Evolutionary conservation across 1,139 yeast genomes (phyloP), one percentile per base, ranked within the genome.

Genomic region (Geotrichum restrictum): DNA sequence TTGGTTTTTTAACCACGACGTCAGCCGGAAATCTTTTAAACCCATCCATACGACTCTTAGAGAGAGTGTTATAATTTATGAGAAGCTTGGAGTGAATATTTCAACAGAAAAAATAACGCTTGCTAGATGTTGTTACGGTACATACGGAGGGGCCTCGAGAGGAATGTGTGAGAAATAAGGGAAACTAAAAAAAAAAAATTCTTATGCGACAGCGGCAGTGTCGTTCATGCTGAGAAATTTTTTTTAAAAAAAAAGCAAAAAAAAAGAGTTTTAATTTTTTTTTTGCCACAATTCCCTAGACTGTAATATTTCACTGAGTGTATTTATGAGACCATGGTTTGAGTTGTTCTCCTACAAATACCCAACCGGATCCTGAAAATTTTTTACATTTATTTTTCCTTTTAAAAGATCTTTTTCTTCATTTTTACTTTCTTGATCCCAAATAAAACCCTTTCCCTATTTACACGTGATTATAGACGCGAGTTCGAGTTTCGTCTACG

Each of bases 271-370:
- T 24, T 24, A 8, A 5, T 34, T 34, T 34, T 34, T 34, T 13
- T 39, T 39, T 39, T 16, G 43, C 43, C 43, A 39, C 43, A 21
- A 19, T 39, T 39, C 21, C 5, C 3, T 21, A 31, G 29, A 18
- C n/a, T 39, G 43, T 18, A 7, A 19, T 39, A 18, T 39, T 21
- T 24, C 3, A 19, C 3, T 10, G 16, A 5, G 29, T 5, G 43
- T 39, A 39, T 7, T 19, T 21, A 6, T 7, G 3, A 21, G 43
- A 18, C 43, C 31, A 16, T 13, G n/a, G 43, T 18, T 27, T 24
- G 32, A 27, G 43, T 5, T 39, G 43, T 40, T 34, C 36, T 43
- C 33, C 48, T 43, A 49, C 52, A 41, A 41, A 48, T 41, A 34
- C 31, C 34, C 33, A 22, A 41, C 27, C 48, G 32, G 22, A 41